Base-by-base conservation (phyloP, 1,284 basidiomycete species). In the Testicularia cyperi region DNA sequence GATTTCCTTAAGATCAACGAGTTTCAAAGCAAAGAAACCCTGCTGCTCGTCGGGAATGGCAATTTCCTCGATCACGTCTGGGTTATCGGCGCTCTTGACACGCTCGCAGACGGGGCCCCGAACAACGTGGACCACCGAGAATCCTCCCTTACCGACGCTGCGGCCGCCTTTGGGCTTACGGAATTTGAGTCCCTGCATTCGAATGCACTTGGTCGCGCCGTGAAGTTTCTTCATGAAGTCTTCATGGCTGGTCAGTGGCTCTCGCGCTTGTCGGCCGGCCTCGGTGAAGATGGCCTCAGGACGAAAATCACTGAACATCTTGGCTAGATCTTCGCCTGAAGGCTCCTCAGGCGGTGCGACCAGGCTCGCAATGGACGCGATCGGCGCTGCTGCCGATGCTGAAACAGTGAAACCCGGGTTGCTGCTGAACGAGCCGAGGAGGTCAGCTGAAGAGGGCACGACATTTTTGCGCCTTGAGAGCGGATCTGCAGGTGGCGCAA, bases 21-120 rank as follows among this genome's bases (percentile, higher is more conserved):
- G 72, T 46, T 76, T 76, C 47, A 76, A 65, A 13, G 74, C 74
- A 42, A 74, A 76, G 44, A 57, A 69, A 3, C 57, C 74, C 37
- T 74, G 72, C 35, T 64, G 60, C 25, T 58, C 48, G 27, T 72
- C 69, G 14, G 66, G 62, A 21, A 72, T 56, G 10, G 51, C 33
- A 16, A 55, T 31, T 25, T 64, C 55, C 26, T 70, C 62, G 32
- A 68, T 39, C 29, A 38, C 43, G 6, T 57, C 53, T n/a, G 42
- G 20, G 25, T 40, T 62, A 10, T 49, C 44, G 6, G 40, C 43
- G 10, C 43, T 61, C 12, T 51, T 44, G 29, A 54, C 47, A 27
- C 43, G 45, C 24, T 55, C 45, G 22, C 62, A 58, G 4, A 63
- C 54, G 8, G 64, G 74, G 9, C 74, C 74, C 10, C 66, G 61